phyloP scores from a whole-genome alignment of 1,284 basidiomycete species.

The Boletus mariae region DNA sequence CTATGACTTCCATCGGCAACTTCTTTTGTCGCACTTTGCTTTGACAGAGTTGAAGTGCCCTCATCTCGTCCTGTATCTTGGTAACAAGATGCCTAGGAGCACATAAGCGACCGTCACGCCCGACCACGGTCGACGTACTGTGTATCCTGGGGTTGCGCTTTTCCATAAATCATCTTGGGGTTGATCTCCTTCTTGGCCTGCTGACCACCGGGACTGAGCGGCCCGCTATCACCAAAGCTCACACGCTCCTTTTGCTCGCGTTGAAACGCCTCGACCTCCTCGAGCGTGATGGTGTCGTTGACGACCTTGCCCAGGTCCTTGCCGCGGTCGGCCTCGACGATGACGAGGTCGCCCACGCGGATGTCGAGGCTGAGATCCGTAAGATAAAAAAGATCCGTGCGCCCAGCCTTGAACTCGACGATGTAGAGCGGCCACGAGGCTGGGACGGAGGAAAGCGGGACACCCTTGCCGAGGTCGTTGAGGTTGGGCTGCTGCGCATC shows the following conservation, averaged over 20 bases:
- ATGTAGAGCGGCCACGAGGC: conserved; percentile 88
- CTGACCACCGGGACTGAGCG: conserved; percentile 52
- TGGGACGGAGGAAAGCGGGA: conserved; percentile 81
- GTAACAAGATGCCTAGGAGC: conserved; percentile 59
- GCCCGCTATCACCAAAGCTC: conserved; percentile 42
- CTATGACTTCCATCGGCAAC: conserved; percentile 96
- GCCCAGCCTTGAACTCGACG: conserved; percentile 95
- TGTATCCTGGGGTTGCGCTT: conserved; percentile 81
- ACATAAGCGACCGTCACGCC: neutral
- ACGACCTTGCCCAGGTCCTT: conserved; percentile 90
- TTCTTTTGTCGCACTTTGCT: conserved; percentile 90
- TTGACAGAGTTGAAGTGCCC: conserved; percentile 88
- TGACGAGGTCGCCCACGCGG: conserved; percentile 84
- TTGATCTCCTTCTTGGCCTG: conserved; percentile 81
- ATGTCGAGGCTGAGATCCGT: conserved; percentile 66
- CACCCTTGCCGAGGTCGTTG: conserved; percentile 82
- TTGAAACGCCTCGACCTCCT: conserved; percentile 89
- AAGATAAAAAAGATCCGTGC: conserved; percentile 92
- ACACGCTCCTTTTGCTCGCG: conserved; percentile 41
- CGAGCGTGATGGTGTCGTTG: conserved; percentile 86
- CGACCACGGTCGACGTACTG: conserved; percentile 50
- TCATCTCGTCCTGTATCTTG: conserved; percentile 88
- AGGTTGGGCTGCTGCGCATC: conserved; percentile 43
- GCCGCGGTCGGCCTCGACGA: conserved; percentile 95
- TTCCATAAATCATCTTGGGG: conserved; percentile 96